A percentile compares a stretch with the other conserved stretches of the same genome.
Evolutionary conservation across 2,329 filamentous ascomycete genomes (phyloP).

Genomic region (Sclerotinia borealis): DNA sequence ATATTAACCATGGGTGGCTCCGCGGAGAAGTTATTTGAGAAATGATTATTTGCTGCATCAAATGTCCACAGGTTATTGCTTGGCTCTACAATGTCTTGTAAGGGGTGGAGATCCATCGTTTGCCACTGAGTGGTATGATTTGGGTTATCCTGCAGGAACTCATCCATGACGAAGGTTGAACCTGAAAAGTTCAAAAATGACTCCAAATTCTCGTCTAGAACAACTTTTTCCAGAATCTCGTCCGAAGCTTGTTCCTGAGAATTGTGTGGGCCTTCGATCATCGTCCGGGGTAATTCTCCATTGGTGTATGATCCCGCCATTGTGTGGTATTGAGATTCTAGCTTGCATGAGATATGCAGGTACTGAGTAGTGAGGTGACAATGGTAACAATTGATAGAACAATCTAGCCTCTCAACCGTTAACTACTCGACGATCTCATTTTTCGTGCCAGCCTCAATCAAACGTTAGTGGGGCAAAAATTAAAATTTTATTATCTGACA

Average conservation of each 20-base stretch:
- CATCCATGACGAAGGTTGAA: not conserved
- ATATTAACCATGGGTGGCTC: too few species aligned
- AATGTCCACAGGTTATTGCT: not conserved
- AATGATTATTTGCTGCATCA: not conserved
- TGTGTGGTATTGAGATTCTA: not conserved
- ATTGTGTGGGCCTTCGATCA: not conserved
- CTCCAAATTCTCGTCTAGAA: not conserved
- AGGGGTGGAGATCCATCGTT: not conserved
- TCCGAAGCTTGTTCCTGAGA: not conserved
- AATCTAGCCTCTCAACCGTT: not conserved
- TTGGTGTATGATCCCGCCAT: not conserved
- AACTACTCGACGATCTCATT: not conserved
- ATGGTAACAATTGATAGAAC: not conserved
- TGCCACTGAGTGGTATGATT: not conserved
- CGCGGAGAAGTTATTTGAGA: not conserved
- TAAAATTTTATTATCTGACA: slow-evolving; percentile 2
- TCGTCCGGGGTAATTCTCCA: not conserved
- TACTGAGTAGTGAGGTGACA: not conserved
- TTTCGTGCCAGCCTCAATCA: not conserved
- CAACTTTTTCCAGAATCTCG: too few species aligned
- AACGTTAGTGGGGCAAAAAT: not conserved
- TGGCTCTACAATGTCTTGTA: not conserved
- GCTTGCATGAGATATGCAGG: not conserved
- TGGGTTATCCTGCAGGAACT: not conserved
- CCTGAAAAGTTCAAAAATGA: not conserved